A percentile compares a stretch with the other conserved stretches of the same genome.
Conservation (phyloP, 176 grass and related monocot species). For the Olyra latifolia region DNA sequence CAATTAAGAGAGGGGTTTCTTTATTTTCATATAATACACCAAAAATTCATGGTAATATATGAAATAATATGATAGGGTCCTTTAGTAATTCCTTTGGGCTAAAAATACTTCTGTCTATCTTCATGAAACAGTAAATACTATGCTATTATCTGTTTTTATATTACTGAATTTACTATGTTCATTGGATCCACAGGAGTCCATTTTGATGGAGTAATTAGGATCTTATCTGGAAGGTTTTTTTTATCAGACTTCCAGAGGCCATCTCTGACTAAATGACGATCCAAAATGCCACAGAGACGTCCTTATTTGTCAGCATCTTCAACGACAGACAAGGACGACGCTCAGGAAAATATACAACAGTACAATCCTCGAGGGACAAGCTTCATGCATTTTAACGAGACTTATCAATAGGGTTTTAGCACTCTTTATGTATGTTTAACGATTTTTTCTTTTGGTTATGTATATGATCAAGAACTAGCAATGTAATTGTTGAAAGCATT, state of each 20-base stretch:
- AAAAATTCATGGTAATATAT: too few relatives aligned
- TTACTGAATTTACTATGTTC: too few relatives aligned
- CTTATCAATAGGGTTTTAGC: not conserved
- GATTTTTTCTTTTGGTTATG: not conserved
- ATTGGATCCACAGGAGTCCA: too few relatives aligned
- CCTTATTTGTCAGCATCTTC: slow-evolving; percentile 38
- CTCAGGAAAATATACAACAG: slow-evolving; percentile 33
- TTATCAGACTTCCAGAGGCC: slow-evolving; percentile 2
- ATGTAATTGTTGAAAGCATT: not conserved
- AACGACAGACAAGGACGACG: not conserved
- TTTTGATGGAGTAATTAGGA: too few relatives aligned
- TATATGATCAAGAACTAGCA: not conserved
- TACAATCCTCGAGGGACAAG: slow-evolving; percentile 28
- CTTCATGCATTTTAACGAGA: not conserved
- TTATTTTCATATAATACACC: too few relatives aligned
- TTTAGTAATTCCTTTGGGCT: too few relatives aligned
- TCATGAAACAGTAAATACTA: too few relatives aligned
- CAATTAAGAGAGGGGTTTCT: too few relatives aligned
- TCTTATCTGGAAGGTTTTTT: slow-evolving; percentile 10
- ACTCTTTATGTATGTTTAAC: not conserved
- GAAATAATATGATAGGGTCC: too few relatives aligned
- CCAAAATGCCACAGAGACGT: slow-evolving; percentile 24
- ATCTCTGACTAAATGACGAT: slow-evolving; percentile 33
- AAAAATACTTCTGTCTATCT: too few relatives aligned
- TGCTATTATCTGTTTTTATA: too few relatives aligned